Evolutionary conservation across 75 land plant species (phyloP).

Genomic region (Cryptomeria japonica): DNA sequence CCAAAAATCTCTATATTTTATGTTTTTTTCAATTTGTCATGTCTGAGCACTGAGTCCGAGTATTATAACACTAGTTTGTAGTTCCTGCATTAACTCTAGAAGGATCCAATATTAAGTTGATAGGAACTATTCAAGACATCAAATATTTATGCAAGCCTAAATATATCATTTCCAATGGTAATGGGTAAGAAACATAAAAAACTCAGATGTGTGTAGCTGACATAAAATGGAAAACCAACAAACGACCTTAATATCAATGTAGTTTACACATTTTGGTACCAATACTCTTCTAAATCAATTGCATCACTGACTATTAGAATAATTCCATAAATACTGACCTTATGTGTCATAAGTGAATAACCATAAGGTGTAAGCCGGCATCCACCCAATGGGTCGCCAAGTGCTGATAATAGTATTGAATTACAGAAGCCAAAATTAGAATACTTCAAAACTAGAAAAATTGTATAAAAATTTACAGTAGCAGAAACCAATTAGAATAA

Average conservation of each 20-base stretch:
- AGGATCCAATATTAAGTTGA: background rate
- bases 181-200: background rate
- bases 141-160: background rate
- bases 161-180: background rate
- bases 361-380: conserved; percentile 79
- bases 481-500: background rate
- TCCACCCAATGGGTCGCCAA: conserved; percentile 86
- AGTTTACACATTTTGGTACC: background rate
- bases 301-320: background rate
- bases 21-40: too few relatives aligned
- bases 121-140: background rate
- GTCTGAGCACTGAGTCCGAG: too few relatives aligned
- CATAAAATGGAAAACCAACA: background rate
- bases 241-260: background rate
- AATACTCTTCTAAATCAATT: background rate
- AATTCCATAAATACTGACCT: conserved; percentile 39
- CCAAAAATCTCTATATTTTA: too few relatives aligned
- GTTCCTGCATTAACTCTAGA: background rate
- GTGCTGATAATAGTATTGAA: conserved; percentile 38
- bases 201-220: background rate
- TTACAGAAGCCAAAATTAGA: background rate
- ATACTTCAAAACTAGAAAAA: background rate
- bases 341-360: conserved; percentile 65
- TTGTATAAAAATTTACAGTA: background rate
- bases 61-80: too few relatives aligned